Evolutionary conservation across 306 rosid genomes (phyloP), one percentile per base, ranked within the genome.

Genomic region (Adenanthera pavonina): DNA sequence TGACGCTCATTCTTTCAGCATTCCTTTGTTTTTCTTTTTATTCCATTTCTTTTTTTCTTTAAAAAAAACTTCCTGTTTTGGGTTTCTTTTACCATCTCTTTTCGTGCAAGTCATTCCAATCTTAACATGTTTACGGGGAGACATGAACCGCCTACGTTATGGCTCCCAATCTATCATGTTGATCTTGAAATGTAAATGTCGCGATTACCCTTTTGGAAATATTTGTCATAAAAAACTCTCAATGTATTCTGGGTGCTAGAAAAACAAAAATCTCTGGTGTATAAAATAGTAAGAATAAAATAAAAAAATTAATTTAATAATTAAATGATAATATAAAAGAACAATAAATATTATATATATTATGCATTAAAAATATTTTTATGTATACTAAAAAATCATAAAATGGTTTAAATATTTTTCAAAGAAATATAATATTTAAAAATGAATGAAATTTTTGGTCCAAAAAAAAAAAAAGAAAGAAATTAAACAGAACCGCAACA

Each of bases 61-160:
- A 0, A 46, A 2, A 34, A 44, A 12, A 12, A 17, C 11, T 11
- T 4, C n/a, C 8, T 67, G 3, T 41, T n/a, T 10, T 4, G 3
- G n/a, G 4, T 5, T 8, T 8, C 48, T 43, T 8, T 68, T 68
- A 13, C 30, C 2, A 11, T 19, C 19, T 68, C 73, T 43, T 43
- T 36, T 17, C 7, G 9, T 20, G 52, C 52, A 68, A 68, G 73
- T 68, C 53, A 43, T 69, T 69, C 74, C 56, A 69, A 69, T 43
- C 53, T 68, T 68, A 3, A 35, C 52, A 19, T 41, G 49, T 17
- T 0, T 3, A 16, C 30, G 3, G 12, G 5, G 25, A 7, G 30
- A 66, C 30, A 40, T 2, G 33, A 13, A 17, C 48, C 25, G 15
- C 41, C 14, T 36, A 2, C 7, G 1, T 0, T 61, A 3, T 3